Conservation (phyloP, 208 protist genomes). For the Porcisia deanei region DNA sequence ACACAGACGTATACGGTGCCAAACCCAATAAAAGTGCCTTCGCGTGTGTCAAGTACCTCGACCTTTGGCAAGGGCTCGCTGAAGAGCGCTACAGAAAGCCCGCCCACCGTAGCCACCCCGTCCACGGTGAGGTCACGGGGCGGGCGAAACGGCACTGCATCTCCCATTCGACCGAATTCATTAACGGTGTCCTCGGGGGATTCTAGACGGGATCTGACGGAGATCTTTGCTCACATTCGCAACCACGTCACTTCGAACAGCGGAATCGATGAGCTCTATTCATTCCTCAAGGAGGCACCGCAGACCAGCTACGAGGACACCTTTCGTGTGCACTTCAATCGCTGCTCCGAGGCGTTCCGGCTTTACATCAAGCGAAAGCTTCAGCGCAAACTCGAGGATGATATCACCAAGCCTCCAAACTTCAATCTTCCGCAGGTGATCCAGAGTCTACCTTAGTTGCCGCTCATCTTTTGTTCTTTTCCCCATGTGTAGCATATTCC, state of each 20-base stretch:
- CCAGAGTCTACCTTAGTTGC: constrained; percentile 26
- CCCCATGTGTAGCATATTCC: background rate
- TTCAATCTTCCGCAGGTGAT: constrained; percentile 59
- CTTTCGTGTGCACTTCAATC: constrained; percentile 77
- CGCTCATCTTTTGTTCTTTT: background rate
- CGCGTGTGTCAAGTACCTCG: background rate
- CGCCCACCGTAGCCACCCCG: background rate
- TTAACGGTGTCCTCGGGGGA: background rate
- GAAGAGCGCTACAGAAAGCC: constrained; percentile 4
- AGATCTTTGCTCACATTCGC: constrained; percentile 77
- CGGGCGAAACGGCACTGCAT: background rate
- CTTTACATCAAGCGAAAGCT: constrained; percentile 87
- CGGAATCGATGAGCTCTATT: constrained; percentile 83
- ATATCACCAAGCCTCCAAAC: constrained; percentile 29
- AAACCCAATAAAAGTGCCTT: constrained; percentile 16
- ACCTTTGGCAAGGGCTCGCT: background rate
- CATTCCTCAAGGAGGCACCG: constrained; percentile 36
- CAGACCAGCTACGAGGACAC: constrained; percentile 44
- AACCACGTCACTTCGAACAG: constrained; percentile 75
- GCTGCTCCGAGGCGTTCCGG: constrained; percentile 84
- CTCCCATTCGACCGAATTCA: background rate
- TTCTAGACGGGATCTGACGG: constrained; percentile 37
- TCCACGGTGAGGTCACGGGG: background rate
- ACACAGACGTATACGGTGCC: constrained; percentile 3
- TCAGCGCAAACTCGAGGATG: constrained; percentile 61